Percentiles rank a stretch among this genome's conserved stretches.
Evolutionary conservation across 805 yeast genomes (phyloP).

Genomic region (Wickerhamiella hasegawae): DNA sequence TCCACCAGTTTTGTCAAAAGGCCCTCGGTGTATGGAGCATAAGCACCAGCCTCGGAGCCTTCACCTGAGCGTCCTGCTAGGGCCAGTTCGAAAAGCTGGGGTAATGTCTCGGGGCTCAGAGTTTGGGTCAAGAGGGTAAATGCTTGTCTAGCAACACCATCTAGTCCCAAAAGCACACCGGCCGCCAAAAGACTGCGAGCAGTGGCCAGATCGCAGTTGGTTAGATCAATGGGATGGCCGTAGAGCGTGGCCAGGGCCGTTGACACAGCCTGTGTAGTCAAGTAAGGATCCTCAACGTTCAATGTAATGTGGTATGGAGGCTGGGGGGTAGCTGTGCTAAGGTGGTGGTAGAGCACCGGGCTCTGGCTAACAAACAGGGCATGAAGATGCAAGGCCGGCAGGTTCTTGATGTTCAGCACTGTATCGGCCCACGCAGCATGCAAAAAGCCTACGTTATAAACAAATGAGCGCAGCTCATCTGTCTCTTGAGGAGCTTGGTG

Average conservation of each 20-base stretch:
- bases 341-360: constrained; percentile 17
- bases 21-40: constrained; percentile 19
- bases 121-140: constrained; percentile 10
- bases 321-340: not conserved
- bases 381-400: constrained; percentile 19
- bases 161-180: constrained; percentile 18
- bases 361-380: constrained; percentile 21
- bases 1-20: constrained; percentile 13
- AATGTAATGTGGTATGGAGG: constrained; percentile 11
- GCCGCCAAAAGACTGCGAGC: constrained; percentile 20
- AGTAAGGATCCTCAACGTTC: constrained; percentile 12
- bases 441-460: constrained; percentile 20
- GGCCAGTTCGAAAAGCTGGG: constrained; percentile 15
- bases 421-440: constrained; percentile 25
- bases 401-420: constrained; percentile 14
- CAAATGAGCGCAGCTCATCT: constrained; percentile 7
- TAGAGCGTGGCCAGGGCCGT: constrained; percentile 21
- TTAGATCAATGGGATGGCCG: constrained; percentile 16
- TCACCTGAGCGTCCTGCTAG: constrained; percentile 3
- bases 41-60: not conserved
- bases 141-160: constrained; percentile 15
- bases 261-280: constrained; percentile 16
- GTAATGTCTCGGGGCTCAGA: constrained; percentile 11
- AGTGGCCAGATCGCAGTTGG: constrained; percentile 10
- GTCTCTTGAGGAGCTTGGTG: not conserved